Evolutionary conservation across 192 early-diverging fungal genomes (phyloP).

Genomic region (Rhizoclosmatium globosum): DNA sequence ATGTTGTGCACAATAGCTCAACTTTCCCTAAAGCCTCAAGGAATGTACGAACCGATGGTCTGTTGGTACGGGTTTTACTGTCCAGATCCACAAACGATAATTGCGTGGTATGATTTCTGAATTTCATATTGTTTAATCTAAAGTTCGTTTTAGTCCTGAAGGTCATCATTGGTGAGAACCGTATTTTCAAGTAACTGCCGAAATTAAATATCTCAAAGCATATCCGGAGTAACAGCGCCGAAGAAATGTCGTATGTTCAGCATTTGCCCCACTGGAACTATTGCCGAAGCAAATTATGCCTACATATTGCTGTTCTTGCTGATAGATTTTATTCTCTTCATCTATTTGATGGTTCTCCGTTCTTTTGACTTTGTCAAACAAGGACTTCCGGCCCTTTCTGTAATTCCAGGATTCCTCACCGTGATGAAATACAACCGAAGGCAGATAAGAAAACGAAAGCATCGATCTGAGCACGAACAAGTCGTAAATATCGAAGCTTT

Average conservation of each 20-base stretch:
- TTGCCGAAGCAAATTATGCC: slow-evolving; percentile 21
- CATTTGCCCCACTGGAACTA: slow-evolving; percentile 25
- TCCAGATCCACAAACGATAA: slow-evolving; percentile 41
- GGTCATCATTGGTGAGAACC: slow-evolving; percentile 18
- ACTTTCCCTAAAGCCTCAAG: slow-evolving; percentile 37
- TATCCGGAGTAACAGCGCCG: slow-evolving; percentile 13
- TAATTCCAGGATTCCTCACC: background rate
- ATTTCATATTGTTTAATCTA: too few relatives aligned
- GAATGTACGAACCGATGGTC: slow-evolving; percentile 44
- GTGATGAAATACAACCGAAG: background rate
- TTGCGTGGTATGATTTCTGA: background rate
- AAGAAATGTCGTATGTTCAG: slow-evolving; percentile 16
- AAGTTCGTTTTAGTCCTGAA: slow-evolving; percentile 17
- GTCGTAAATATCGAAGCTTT: too few relatives aligned
- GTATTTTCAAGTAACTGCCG: background rate
- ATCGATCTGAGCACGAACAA: too few relatives aligned
- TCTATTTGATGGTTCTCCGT: background rate
- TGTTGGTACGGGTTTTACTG: slow-evolving; percentile 49
- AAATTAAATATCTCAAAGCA: background rate
- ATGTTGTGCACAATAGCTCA: background rate
- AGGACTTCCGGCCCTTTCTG: background rate
- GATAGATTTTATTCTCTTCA: slow-evolving; percentile 15
- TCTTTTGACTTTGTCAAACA: background rate
- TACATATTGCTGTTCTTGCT: slow-evolving; percentile 20
- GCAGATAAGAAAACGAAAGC: background rate